Percentiles rank a stretch among this genome's conserved stretches.
These are phyloP conservation scores for Cryptosporidium parvum DNA, from an alignment of 169 alveolate genomes.

Conservation along the genomic window DNA sequence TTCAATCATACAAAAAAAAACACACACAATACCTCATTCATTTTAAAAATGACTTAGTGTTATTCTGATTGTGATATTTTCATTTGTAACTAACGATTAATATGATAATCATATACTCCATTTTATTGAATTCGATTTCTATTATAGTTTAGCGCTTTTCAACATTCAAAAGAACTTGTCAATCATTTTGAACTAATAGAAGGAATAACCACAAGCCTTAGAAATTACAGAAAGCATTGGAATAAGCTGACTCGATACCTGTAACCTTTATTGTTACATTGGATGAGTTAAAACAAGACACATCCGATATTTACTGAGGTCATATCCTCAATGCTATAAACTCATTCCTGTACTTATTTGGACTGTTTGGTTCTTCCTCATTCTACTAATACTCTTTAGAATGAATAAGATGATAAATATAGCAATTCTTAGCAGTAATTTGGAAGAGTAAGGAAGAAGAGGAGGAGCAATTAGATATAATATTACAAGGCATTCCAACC, in stretches of 20 bases:
- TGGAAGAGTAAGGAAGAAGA: no score
- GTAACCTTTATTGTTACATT: no score
- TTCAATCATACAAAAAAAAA: neutral
- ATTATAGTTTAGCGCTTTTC: constrained; percentile 13
- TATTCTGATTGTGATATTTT: constrained; percentile 11
- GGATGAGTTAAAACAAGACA: neutral
- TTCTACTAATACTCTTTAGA: neutral
- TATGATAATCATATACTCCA: neutral
- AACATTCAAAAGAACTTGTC: constrained; percentile 19
- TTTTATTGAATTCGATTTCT: constrained; percentile 26
- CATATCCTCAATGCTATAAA: neutral
- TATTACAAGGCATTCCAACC: neutral
- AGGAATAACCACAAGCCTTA: neutral
- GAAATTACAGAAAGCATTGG: neutral
- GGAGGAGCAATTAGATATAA: neutral
- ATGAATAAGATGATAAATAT: neutral
- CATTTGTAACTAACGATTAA: neutral
- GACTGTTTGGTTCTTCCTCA: no score
- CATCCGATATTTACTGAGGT: neutral
- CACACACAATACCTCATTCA: neutral
- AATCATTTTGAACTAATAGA: neutral
- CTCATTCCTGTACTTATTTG: neutral
- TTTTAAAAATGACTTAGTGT: constrained; percentile 15
- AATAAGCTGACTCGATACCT: neutral
- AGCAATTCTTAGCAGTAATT: neutral